These are phyloP conservation scores for Globisporangium splendens DNA, from an alignment of 352 stramenopile genomes.

Conservation along the genomic window DNA sequence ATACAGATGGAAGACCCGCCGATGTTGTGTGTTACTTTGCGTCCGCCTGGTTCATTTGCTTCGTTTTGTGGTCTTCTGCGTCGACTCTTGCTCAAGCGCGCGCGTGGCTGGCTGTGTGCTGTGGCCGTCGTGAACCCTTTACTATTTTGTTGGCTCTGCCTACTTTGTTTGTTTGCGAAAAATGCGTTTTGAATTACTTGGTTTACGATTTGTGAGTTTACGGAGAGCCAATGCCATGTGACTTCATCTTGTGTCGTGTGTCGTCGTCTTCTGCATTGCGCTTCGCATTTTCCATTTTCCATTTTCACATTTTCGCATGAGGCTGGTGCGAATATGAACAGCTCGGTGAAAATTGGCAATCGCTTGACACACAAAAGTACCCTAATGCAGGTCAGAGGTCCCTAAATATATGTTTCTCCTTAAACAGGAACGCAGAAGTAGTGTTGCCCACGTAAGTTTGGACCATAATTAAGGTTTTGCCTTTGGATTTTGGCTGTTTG, in stretches of 20 bases:
- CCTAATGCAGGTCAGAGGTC: no score
- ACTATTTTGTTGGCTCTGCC: constrained; percentile 5
- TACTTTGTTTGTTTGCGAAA: constrained; percentile 6
- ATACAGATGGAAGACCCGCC: constrained; percentile 3
- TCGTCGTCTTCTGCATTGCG: background rate
- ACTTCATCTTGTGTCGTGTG: background rate
- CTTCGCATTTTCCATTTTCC: background rate
- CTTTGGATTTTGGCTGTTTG: background rate
- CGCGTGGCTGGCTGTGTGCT: background rate
- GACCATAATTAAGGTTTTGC: background rate
- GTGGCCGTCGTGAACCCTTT: background rate
- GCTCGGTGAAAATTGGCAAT: no score
- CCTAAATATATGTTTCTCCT: no score
- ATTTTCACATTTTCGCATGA: background rate
- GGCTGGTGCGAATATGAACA: no score
- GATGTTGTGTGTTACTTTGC: background rate
- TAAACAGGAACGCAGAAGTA: no score
- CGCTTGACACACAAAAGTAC: no score
- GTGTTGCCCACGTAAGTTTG: background rate
- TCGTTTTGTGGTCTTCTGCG: background rate
- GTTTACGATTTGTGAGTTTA: background rate
- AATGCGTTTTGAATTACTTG: constrained; percentile 1
- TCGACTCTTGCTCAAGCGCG: background rate
- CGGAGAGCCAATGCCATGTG: background rate
- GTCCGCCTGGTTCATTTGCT: background rate